Percentiles rank a stretch among this genome's conserved stretches.
Conservation (phyloP, 192 early-diverging fungal genomes). For the Coemansia pectinata region DNA sequence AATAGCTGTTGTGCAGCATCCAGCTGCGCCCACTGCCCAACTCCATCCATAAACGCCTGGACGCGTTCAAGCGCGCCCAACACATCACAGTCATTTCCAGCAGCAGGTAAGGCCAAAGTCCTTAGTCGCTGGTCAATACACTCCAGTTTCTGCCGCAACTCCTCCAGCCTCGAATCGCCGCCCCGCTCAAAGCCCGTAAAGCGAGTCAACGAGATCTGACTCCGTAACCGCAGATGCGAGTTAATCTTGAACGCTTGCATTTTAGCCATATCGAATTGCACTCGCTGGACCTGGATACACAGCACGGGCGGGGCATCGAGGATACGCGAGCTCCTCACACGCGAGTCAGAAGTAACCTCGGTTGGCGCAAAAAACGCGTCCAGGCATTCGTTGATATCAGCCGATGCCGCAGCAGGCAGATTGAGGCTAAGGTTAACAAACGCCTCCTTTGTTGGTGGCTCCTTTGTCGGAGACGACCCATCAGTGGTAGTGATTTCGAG, state of each 20-base stretch:
- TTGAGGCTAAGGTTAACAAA: constrained; percentile 46
- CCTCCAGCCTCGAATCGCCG: not conserved
- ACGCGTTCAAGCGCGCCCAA: constrained; percentile 29
- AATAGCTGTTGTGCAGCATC: constrained; percentile 17
- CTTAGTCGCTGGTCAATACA: constrained; percentile 7
- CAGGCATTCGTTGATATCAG: constrained; percentile 55
- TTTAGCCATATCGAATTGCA: constrained; percentile 64
- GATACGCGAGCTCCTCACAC: constrained; percentile 21
- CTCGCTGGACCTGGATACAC: constrained; percentile 70
- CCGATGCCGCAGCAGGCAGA: constrained; percentile 11
- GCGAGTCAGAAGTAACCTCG: constrained; percentile 4
- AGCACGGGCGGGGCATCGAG: constrained; percentile 64
- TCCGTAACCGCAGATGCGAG: constrained; percentile 64
- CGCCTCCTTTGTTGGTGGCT: constrained; percentile 16
- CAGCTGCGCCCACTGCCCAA: constrained; percentile 26
- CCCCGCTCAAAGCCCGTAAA: constrained; percentile 33
- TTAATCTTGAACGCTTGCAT: constrained; percentile 68
- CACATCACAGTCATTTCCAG: constrained; percentile 10
- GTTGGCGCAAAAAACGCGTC: constrained; percentile 42
- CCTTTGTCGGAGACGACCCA: too few species aligned
- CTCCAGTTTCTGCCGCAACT: constrained; percentile 7
- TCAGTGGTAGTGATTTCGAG: constrained; percentile 6
- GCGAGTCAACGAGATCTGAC: constrained; percentile 63
- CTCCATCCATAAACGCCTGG: constrained; percentile 30
- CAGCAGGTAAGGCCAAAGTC: constrained; percentile 19